phyloP scores from a whole-genome alignment of 208 protist species.

The Vickermania spadyakhi region DNA sequence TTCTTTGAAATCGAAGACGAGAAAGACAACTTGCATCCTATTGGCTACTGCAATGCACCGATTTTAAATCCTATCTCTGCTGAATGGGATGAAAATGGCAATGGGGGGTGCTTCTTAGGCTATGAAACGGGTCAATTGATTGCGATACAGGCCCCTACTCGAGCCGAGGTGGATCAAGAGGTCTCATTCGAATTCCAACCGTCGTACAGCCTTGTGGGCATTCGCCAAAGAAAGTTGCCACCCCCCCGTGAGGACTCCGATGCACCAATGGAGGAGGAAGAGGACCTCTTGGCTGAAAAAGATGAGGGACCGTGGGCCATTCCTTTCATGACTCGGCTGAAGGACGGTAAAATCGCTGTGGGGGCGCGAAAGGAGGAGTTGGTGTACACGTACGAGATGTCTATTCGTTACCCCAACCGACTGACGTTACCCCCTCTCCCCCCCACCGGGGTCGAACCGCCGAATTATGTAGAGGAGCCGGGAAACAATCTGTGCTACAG shows the following conservation, averaged over 20 bases:
- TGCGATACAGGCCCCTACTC: conserved; percentile 33
- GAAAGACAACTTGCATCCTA: conserved; percentile 24
- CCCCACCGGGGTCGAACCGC: conserved; percentile 76
- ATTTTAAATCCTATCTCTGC: conserved; percentile 34
- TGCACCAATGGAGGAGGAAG: conserved; percentile 33
- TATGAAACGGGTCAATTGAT: conserved; percentile 62
- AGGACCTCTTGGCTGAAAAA: conserved; percentile 66
- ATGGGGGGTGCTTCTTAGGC: conserved; percentile 51
- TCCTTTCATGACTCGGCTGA: conserved; percentile 30
- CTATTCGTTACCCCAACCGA: conserved; percentile 48
- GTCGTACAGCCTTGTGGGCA: conserved; percentile 51
- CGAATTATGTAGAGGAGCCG: conserved; percentile 85
- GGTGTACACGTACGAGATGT: conserved; percentile 50
- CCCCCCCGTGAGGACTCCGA: conserved; percentile 44
- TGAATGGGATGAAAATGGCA: conserved; percentile 45
- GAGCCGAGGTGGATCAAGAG: conserved; percentile 38
- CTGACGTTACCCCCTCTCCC: conserved; percentile 66
- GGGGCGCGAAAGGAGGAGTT: conserved; percentile 65
- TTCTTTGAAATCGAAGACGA: conserved; percentile 76
- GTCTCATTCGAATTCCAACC: conserved; percentile 61
- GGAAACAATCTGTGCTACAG: conserved; percentile 77
- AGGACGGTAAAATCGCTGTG: conserved; percentile 28
- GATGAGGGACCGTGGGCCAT: conserved; percentile 75
- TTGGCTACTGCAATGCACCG: conserved; percentile 74
- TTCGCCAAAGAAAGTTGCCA: conserved; percentile 58